These are phyloP conservation scores for Vararia minispora DNA, from an alignment of 768 basidiomycete species.

Conservation along the genomic window DNA sequence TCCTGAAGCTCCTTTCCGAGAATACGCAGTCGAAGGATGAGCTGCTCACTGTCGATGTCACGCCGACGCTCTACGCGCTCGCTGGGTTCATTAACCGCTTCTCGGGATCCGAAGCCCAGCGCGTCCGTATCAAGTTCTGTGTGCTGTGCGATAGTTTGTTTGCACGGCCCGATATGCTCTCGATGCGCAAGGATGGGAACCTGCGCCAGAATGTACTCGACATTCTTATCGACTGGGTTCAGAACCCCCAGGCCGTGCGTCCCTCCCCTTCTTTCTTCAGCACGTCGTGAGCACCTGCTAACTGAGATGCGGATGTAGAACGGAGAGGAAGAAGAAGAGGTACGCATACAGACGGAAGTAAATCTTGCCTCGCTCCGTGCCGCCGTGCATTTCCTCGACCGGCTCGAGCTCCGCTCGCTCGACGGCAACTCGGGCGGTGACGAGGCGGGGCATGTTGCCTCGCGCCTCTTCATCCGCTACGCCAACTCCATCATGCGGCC, in stretches of 20 bases:
- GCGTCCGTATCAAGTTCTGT: conserved; percentile 71
- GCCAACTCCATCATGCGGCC: conserved; percentile 53
- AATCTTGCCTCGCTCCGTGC: conserved; percentile 69
- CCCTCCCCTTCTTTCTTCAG: background rate
- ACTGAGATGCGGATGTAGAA: conserved; percentile 15
- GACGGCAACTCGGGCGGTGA: conserved; percentile 49
- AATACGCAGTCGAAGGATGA: conserved; percentile 54
- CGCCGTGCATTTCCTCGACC: conserved; percentile 63
- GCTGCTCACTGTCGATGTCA: conserved; percentile 31
- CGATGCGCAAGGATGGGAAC: conserved; percentile 53
- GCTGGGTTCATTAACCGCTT: conserved; percentile 58
- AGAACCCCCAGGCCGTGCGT: conserved; percentile 39
- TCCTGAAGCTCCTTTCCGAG: conserved; percentile 72
- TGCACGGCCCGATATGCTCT: conserved; percentile 46
- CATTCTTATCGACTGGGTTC: conserved; percentile 71
- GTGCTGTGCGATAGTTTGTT: conserved; percentile 58
- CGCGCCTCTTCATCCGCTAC: conserved; percentile 73
- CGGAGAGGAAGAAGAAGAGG: conserved; percentile 25
- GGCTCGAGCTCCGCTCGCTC: conserved; percentile 51
- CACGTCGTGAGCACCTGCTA: background rate
- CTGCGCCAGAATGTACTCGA: conserved; percentile 67
- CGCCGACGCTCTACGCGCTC: conserved; percentile 31
- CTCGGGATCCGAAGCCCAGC: conserved; percentile 37
- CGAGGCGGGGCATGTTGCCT: conserved; percentile 57
- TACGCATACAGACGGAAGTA: conserved; percentile 45